Percentiles rank a stretch among this genome's conserved stretches.
These are phyloP conservation scores for Hemisphaericaspora subhashii DNA, from an alignment of 1,139 yeast species.

Conservation along the genomic window DNA sequence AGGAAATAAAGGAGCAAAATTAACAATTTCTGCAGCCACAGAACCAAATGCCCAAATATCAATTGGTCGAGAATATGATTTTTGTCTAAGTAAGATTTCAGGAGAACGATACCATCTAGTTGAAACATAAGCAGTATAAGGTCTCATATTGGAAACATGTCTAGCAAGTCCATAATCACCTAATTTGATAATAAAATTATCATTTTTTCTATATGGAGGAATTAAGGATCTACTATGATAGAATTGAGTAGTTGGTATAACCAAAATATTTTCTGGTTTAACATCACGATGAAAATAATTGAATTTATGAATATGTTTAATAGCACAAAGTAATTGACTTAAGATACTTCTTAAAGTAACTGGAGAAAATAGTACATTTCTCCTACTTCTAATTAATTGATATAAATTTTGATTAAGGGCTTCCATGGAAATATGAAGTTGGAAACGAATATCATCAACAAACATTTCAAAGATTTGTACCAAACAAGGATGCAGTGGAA, in stretches of 20 bases:
- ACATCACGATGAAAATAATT: slow-evolving; percentile 87
- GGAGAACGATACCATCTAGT: slow-evolving; percentile 98
- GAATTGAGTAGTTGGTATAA: slow-evolving; percentile 56
- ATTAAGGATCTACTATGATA: slow-evolving; percentile 44
- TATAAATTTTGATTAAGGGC: slow-evolving; percentile 78
- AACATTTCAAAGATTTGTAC: slow-evolving; percentile 79
- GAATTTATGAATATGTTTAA: slow-evolving; percentile 75
- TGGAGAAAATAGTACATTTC: slow-evolving; percentile 50
- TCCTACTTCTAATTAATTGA: slow-evolving; percentile 65
- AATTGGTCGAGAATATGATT: slow-evolving; percentile 68
- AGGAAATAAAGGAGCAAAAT: slow-evolving; percentile 77
- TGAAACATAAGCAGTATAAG: slow-evolving; percentile 80
- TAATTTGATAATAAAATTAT: slow-evolving; percentile 67
- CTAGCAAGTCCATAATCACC: slow-evolving; percentile 94
- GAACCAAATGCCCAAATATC: slow-evolving; percentile 96
- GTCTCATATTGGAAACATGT: slow-evolving; percentile 50
- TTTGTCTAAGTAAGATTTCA: slow-evolving; percentile 73
- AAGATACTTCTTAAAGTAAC: slow-evolving; percentile 65
- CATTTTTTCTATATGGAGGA: slow-evolving; percentile 40
- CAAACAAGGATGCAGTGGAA: slow-evolving; percentile 71
- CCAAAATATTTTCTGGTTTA: slow-evolving; percentile 73
- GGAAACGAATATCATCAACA: slow-evolving; percentile 56
- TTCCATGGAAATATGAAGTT: slow-evolving; percentile 85
- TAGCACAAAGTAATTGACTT: slow-evolving; percentile 70
- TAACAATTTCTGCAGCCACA: slow-evolving; percentile 79